Conservation (phyloP, 352 stramenopile species). For the Lagenidium sp. region DNA sequence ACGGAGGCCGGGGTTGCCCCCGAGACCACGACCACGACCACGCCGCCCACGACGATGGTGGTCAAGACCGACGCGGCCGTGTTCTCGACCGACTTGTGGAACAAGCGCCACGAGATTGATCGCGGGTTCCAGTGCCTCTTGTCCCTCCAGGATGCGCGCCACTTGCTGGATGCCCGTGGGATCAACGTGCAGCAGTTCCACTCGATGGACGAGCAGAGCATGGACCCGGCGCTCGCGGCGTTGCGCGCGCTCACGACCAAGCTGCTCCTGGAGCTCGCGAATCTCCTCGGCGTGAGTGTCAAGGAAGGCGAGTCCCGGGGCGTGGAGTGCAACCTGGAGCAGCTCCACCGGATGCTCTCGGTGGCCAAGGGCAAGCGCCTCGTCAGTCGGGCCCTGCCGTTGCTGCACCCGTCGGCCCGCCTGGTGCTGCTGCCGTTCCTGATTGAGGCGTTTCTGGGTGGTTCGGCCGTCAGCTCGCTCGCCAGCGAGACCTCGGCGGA, state of each 20-base stretch:
- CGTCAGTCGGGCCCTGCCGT: slow-evolving; percentile 61
- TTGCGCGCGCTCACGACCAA: slow-evolving; percentile 57
- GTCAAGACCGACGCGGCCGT: slow-evolving; percentile 60
- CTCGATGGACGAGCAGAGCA: slow-evolving; percentile 54
- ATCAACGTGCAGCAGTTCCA: slow-evolving; percentile 86
- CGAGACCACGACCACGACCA: slow-evolving; percentile 3
- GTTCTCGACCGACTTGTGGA: slow-evolving; percentile 71
- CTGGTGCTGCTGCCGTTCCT: slow-evolving; percentile 67
- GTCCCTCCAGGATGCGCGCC: slow-evolving; percentile 72
- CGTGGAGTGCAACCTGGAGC: slow-evolving; percentile 39
- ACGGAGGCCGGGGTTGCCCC: slow-evolving; percentile 8
- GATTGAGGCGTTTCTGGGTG: slow-evolving; percentile 51
- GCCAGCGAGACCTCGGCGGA: slow-evolving; percentile 6
- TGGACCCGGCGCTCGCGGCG: slow-evolving; percentile 61
- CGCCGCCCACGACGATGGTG: slow-evolving; percentile 26
- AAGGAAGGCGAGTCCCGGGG: slow-evolving; percentile 6
- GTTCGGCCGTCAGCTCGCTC: slow-evolving; percentile 21
- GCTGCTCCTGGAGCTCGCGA: slow-evolving; percentile 58
- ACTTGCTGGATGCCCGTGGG: slow-evolving; percentile 69
- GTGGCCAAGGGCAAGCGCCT: slow-evolving; percentile 64
- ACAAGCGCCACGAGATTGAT: slow-evolving; percentile 60
- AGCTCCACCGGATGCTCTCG: slow-evolving; percentile 49
- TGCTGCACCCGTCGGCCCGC: slow-evolving; percentile 71
- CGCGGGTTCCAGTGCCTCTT: slow-evolving; percentile 67
- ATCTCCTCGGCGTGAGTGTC: slow-evolving; percentile 44